Conservation (phyloP, 768 basidiomycete species). For the Boletus sensibilis region DNA sequence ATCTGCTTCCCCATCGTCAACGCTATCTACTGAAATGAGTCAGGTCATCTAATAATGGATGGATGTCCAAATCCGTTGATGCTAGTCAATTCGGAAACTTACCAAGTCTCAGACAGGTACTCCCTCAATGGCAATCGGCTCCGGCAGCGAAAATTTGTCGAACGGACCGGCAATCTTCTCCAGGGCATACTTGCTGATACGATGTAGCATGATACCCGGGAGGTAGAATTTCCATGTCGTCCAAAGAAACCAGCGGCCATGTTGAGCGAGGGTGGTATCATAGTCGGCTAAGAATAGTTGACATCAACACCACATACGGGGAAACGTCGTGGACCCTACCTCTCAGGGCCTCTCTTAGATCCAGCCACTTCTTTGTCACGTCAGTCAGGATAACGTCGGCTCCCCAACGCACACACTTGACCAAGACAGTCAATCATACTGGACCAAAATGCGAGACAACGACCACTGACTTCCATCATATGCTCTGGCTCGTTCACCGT, state of each 20-base stretch:
- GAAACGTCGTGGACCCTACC: slow-evolving; percentile 37
- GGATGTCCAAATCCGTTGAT: background rate
- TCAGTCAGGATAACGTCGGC: slow-evolving; percentile 80
- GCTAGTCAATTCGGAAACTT: background rate
- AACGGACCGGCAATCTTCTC: slow-evolving; percentile 58
- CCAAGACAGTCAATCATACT: slow-evolving; percentile 1
- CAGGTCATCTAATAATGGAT: slow-evolving; percentile 1
- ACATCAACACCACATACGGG: background rate
- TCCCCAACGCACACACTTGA: slow-evolving; percentile 75
- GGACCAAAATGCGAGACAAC: background rate
- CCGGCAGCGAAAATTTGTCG: slow-evolving; percentile 35
- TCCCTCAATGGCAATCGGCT: slow-evolving; percentile 22
- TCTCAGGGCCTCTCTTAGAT: slow-evolving; percentile 55
- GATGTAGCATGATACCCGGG: slow-evolving; percentile 41
- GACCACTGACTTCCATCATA: slow-evolving; percentile 77
- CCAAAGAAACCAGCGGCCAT: slow-evolving; percentile 74
- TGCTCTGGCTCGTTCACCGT: slow-evolving; percentile 89
- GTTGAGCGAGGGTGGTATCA: slow-evolving; percentile 57
- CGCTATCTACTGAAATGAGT: background rate
- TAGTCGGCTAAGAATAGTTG: slow-evolving; percentile 52
- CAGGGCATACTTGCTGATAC: slow-evolving; percentile 33
- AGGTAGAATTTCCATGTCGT: slow-evolving; percentile 61
- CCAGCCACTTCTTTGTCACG: slow-evolving; percentile 64
- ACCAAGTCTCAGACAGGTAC: slow-evolving; percentile 10
- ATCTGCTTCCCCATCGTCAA: slow-evolving; percentile 1